Conservation (phyloP, 2,329 filamentous ascomycete species). For the Hyphodiscus sp. region DNA sequence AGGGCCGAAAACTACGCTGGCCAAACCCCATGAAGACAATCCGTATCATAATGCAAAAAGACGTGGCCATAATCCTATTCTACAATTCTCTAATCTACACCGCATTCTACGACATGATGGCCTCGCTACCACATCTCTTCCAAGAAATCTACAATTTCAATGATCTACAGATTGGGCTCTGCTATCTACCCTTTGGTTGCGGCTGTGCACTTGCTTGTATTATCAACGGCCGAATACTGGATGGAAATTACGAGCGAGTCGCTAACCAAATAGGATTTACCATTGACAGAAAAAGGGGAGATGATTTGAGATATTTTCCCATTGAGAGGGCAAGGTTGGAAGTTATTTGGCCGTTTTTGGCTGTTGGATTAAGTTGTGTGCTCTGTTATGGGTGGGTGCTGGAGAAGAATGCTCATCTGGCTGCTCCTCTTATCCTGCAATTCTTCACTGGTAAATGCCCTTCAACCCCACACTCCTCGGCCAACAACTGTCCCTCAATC, state of each 20-base stretch:
- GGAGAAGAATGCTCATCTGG: constrained; percentile 43
- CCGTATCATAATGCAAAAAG: constrained; percentile 48
- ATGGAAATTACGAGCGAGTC: constrained; percentile 64
- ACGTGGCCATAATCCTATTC: constrained; percentile 46
- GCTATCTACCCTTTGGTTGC: constrained; percentile 38
- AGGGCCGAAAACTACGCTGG: constrained; percentile 39
- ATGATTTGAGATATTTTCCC: constrained; percentile 30
- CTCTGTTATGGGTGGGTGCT: constrained; percentile 54
- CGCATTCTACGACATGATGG: constrained; percentile 46
- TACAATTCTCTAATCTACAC: constrained; percentile 50
- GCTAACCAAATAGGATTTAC: constrained; percentile 54
- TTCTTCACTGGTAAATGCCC: constrained; percentile 42
- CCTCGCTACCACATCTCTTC: constrained; percentile 45
- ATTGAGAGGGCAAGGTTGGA: constrained; percentile 41
- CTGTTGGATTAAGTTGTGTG: constrained; percentile 45
- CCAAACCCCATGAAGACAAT: constrained; percentile 53
- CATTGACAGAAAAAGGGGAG: constrained; percentile 50
- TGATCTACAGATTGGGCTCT: constrained; percentile 29
- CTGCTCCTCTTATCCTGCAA: constrained; percentile 47
- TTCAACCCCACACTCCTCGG: not conserved
- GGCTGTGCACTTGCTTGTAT: constrained; percentile 46
- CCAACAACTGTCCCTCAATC: too few species aligned
- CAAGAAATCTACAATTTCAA: constrained; percentile 28
- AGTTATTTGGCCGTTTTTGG: constrained; percentile 47
- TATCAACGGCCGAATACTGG: constrained; percentile 49